Conservation (phyloP, 768 basidiomycete species). For the Boletus speciosus region DNA sequence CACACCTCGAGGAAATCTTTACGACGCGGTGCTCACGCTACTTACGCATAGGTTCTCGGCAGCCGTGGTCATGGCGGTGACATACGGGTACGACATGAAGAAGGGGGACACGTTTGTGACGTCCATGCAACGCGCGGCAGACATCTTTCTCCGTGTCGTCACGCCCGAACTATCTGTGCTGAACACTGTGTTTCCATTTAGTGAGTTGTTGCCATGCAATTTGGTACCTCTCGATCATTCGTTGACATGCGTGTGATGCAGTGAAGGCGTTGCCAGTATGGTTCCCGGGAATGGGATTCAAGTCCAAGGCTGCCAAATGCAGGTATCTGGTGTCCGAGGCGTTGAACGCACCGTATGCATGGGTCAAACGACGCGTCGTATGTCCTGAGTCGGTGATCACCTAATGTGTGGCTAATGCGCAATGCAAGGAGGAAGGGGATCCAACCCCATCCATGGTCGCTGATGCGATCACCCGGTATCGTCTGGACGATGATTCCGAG, state of each 20-base stretch:
- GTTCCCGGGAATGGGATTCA: slow-evolving; percentile 28
- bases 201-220: slow-evolving; percentile 3
- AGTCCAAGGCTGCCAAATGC: slow-evolving; percentile 13
- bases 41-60: background rate
- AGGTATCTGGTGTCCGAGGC: background rate
- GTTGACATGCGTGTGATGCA: background rate
- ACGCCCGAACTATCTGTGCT: slow-evolving; percentile 2
- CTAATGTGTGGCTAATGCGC: background rate
- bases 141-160: slow-evolving; percentile 1
- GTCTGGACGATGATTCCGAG: slow-evolving; percentile 4
- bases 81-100: slow-evolving; percentile 14
- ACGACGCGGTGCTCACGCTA: background rate
- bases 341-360: slow-evolving; percentile 11
- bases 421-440: slow-evolving; percentile 7
- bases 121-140: slow-evolving; percentile 8
- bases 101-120: background rate
- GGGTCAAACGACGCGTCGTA: slow-evolving; percentile 9
- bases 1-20: background rate
- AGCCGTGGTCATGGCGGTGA: slow-evolving; percentile 13
- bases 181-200: slow-evolving; percentile 9
- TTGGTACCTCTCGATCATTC: background rate
- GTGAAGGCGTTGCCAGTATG: slow-evolving; percentile 22
- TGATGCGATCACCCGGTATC: slow-evolving; percentile 10
- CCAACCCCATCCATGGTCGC: slow-evolving; percentile 15
- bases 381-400: background rate